Evolutionary conservation across 805 yeast genomes (phyloP).

Genomic region (Cyberlindnera nakhonratchasimensis): DNA sequence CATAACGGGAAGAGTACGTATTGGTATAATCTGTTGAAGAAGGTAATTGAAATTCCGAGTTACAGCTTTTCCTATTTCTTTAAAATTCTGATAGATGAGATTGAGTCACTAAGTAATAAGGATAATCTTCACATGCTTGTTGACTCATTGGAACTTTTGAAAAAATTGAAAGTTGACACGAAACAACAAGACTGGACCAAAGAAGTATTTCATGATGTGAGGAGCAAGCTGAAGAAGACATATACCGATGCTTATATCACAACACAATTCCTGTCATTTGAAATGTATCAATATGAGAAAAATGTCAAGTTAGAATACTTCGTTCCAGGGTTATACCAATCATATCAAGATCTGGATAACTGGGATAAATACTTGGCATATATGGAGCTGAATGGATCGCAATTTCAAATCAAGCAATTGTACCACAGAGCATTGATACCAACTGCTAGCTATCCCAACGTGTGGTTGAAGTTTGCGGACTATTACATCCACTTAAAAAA

Average conservation of each 20-base stretch:
- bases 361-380: constrained; percentile 60
- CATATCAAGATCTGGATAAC: constrained; percentile 46
- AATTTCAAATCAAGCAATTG: constrained; percentile 25
- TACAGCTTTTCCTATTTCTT: constrained; percentile 50
- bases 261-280: constrained; percentile 50
- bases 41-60: constrained; percentile 51
- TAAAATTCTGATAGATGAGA: constrained; percentile 35
- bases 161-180: constrained; percentile 20
- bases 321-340: constrained; percentile 31
- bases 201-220: constrained; percentile 28
- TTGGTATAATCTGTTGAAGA: constrained; percentile 38
- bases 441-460: constrained; percentile 40
- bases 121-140: constrained; percentile 17
- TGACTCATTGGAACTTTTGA: constrained; percentile 18
- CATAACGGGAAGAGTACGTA: constrained; percentile 29
- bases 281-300: constrained; percentile 48
- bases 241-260: constrained; percentile 52
- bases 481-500: constrained; percentile 34
- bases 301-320: constrained; percentile 37
- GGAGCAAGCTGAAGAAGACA: constrained; percentile 41
- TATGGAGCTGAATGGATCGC: constrained; percentile 37
- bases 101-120: constrained; percentile 15
- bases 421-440: constrained; percentile 49
- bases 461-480: constrained; percentile 51
- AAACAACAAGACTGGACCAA: constrained; percentile 6